Evolutionary conservation across 768 basidiomycete genomes (phyloP), one percentile per base, ranked within the genome.

Genomic region (Cystofilobasidium ferigula): DNA sequence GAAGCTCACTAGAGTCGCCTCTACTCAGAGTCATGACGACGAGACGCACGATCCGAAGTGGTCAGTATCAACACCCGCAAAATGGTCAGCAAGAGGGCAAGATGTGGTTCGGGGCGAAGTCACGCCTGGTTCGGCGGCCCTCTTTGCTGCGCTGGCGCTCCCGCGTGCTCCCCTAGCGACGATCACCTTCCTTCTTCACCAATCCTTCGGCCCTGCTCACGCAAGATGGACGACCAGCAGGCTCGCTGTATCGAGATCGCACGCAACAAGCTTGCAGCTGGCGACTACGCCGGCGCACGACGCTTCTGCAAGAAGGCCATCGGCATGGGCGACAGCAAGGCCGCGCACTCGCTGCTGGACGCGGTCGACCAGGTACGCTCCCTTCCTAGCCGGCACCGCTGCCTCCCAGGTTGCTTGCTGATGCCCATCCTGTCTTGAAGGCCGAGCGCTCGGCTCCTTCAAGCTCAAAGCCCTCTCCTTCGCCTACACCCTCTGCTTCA

Each of bases 301-400:
- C 65, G 65, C 51, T 67, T 67, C 53, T 24, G 34, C 16, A 53
- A 67, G 42, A 67, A 67, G 60, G 65, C 65, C 6, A 28, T 60
- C 54, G 53, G 51, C 20, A 67, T 67, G 65, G 47, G 42, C 20
- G 65, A 67, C 14, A 61, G 38, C 42, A 42, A 51, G 32, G 59
- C 53, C 18, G 48, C 60, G 3, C 26, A 43, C 53, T 35, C 40
- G 13, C 61, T 67, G n/a, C 32, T 67, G 13, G 53, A 62, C 26
- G 35, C 40, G 65, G 42, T 67, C 5, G 60, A 67, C 22, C 56
- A 57, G 60, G 65, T 67, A 22, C 28, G 64, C 53, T 20, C 14
- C 0, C 3, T 20, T 42, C 53, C 62, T 45, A 28, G 28, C 53
- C 34, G 32, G 5, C 45, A 30, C 51, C 26, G 10, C 20, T 10